phyloP scores from a whole-genome alignment of 148 eudicot genomes.

The Arbutus unedo region DNA sequence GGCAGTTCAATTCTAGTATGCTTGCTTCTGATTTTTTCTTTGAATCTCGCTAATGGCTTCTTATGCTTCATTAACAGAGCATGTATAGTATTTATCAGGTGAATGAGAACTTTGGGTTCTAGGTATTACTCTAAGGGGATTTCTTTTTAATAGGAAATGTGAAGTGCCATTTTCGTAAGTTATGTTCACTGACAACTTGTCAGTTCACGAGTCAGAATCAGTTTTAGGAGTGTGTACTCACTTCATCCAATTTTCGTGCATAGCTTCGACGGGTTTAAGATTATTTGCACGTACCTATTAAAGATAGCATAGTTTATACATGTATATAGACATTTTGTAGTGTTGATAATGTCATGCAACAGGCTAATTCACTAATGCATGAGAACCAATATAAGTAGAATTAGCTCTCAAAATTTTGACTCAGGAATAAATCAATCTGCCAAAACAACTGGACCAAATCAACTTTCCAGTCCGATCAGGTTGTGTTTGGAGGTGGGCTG shows the following conservation, averaged over 20 bases:
- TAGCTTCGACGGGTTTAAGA: neutral
- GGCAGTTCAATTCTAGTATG: neutral
- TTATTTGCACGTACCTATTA: no score
- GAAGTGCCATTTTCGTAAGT: neutral
- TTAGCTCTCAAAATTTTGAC: neutral
- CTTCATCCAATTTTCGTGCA: constrained; percentile 3
- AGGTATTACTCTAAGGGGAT: constrained; percentile 3
- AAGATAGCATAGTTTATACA: no score
- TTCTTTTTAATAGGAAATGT: constrained; percentile 1
- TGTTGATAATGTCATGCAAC: no score
- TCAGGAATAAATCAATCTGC: neutral
- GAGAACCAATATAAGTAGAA: neutral
- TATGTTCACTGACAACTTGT: constrained; percentile 2
- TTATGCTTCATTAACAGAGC: constrained; percentile 2
- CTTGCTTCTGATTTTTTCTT: constrained; percentile 5
- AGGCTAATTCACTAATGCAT: neutral
- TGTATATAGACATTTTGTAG: no score
- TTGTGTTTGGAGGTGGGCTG: neutral
- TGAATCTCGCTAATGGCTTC: neutral
- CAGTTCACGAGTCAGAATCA: neutral
- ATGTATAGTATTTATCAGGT: neutral
- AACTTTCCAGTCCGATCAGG: neutral
- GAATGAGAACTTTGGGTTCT: neutral
- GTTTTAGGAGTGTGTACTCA: neutral
- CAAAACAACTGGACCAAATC: neutral